Conservation (phyloP, 768 basidiomycete species). For the Collybiopsis luxurians region DNA sequence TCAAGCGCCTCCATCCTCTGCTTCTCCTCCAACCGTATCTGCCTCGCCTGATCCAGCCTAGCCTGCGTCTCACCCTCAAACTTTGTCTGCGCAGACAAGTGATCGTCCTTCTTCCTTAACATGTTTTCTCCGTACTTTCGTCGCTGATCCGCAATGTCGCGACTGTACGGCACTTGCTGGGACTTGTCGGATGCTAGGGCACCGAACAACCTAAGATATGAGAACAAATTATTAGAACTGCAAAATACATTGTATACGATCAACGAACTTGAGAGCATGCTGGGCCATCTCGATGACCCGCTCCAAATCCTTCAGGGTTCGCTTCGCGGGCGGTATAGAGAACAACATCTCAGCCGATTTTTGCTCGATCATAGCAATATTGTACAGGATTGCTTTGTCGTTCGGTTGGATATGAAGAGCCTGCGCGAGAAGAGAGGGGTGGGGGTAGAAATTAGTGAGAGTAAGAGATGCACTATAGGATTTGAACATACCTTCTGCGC, state of each 20-base stretch:
- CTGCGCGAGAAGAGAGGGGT: conserved; percentile 34
- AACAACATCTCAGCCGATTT: conserved; percentile 92
- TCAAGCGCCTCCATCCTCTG: conserved; percentile 62
- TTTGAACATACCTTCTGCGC: conserved; percentile 63
- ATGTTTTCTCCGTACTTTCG: conserved; percentile 88
- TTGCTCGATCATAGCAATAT: conserved; percentile 98
- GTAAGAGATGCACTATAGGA: background rate
- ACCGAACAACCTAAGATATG: conserved; percentile 65
- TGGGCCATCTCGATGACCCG: conserved; percentile 75
- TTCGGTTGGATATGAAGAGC: conserved; percentile 80
- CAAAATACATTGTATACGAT: background rate
- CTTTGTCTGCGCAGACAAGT: conserved; percentile 67
- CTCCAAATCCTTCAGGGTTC: conserved; percentile 78
- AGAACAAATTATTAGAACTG: background rate
- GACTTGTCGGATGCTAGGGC: conserved; percentile 76
- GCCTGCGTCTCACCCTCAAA: conserved; percentile 71
- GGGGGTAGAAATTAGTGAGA: background rate
- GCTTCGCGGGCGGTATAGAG: conserved; percentile 66
- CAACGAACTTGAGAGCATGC: conserved; percentile 81
- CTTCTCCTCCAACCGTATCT: conserved; percentile 77
- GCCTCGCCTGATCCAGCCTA: conserved; percentile 73
- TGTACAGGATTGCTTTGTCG: conserved; percentile 91
- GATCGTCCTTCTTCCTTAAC: conserved; percentile 77
- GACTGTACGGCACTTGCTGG: conserved; percentile 72
- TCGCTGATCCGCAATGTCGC: conserved; percentile 86